phyloP scores from a whole-genome alignment of 257 asterid genomes.

The Jacaranda mimosifolia region DNA sequence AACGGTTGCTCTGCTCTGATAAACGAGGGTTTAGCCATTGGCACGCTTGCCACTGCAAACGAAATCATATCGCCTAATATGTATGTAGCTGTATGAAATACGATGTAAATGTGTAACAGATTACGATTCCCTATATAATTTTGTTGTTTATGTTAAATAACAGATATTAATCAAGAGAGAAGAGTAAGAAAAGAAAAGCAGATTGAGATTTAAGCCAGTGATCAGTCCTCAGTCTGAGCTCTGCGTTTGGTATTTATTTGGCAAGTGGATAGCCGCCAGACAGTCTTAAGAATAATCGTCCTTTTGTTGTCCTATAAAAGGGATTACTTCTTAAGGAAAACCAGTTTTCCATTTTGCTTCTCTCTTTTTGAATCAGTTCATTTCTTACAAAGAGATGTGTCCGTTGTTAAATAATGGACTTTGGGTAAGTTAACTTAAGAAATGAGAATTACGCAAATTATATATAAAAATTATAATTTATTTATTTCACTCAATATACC shows the following conservation, averaged over 20 bases:
- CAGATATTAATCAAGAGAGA: constrained; percentile 4
- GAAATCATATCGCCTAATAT: constrained; percentile 48
- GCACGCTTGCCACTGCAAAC: constrained; percentile 53
- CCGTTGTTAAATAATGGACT: too few relatives aligned
- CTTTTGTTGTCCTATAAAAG: neutral
- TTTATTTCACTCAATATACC: too few relatives aligned
- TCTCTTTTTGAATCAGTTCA: neutral
- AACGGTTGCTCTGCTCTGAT: constrained; percentile 69
- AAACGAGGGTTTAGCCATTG: constrained; percentile 73
- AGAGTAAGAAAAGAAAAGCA: neutral
- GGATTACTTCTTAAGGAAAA: neutral
- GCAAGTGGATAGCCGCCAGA: too few relatives aligned
- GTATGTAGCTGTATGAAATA: neutral
- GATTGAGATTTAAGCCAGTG: neutral
- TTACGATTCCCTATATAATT: neutral
- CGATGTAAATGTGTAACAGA: neutral
- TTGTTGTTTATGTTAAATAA: neutral
- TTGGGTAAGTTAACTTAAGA: too few relatives aligned
- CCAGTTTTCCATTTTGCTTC: neutral
- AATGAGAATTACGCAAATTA: too few relatives aligned
- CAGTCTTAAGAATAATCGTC: constrained; percentile 4
- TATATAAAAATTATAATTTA: too few relatives aligned
- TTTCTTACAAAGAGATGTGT: too few relatives aligned
- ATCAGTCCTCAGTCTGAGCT: neutral
- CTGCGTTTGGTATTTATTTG: too few relatives aligned